Conservation (phyloP, 164 flowering plant species). For the Nymphaea thermarum region DNA sequence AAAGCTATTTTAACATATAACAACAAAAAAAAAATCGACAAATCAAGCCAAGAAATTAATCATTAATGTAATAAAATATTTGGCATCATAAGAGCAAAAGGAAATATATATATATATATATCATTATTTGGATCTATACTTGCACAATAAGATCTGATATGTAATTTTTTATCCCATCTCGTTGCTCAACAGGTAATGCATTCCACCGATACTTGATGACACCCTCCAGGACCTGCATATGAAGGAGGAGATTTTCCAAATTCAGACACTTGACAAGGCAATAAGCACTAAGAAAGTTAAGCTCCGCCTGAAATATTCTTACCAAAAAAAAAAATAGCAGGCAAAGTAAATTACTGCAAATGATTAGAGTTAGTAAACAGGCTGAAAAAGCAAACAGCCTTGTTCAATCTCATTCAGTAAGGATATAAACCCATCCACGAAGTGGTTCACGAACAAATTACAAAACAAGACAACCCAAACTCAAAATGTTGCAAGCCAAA, state of each 20-base stretch:
- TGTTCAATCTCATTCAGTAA: too few species aligned
- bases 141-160: conserved; percentile 96
- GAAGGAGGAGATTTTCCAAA: not conserved
- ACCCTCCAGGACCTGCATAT: conserved; percentile 78
- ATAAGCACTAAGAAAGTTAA: not conserved
- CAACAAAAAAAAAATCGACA: not conserved
- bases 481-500: too few species aligned
- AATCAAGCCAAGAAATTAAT: not conserved
- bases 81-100: not conserved
- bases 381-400: too few species aligned
- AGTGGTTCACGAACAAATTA: too few species aligned
- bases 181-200: conserved; percentile 87
- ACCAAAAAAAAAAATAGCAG: too few species aligned
- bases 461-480: too few species aligned
- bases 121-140: conserved; percentile 22
- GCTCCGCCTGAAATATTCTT: not conserved
- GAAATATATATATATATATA: too few species aligned
- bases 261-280: not conserved
- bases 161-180: conserved; percentile 99
- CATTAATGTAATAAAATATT: not conserved
- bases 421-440: too few species aligned
- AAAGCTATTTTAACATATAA: conserved; percentile 37
- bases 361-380: too few species aligned
- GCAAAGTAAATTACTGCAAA: too few species aligned
- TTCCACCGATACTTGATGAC: conserved; percentile 99